Conservation (phyloP, 495 filamentous ascomycete genomes). For the Neurospora sp. region DNA sequence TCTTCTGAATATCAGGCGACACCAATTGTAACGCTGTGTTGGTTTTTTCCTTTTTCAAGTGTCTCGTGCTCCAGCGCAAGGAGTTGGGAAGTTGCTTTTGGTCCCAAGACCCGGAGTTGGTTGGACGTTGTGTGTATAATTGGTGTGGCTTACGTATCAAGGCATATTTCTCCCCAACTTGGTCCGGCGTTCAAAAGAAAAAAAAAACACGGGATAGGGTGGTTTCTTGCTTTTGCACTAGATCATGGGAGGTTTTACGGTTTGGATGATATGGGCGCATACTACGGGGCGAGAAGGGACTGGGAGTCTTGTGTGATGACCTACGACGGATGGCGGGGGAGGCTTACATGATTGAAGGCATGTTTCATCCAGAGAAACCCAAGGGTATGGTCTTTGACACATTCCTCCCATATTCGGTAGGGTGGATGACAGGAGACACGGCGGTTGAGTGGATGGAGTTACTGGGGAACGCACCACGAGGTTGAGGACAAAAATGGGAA, state of each 20-base stretch:
- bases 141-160: neutral
- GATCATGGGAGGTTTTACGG: neutral
- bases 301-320: neutral
- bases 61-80: slow-evolving; percentile 6
- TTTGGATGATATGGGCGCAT: neutral
- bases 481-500: neutral
- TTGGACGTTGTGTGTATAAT: neutral
- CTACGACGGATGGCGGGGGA: neutral
- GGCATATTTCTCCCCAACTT: neutral
- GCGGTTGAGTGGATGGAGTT: neutral
- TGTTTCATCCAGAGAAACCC: neutral
- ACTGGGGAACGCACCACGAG: neutral
- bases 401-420: neutral
- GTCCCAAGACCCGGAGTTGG: slow-evolving; percentile 3
- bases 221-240: neutral
- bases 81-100: slow-evolving; percentile 7
- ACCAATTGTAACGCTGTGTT: neutral
- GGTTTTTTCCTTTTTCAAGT: slow-evolving; percentile 2
- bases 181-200: slow-evolving; percentile 1
- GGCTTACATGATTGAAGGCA: neutral
- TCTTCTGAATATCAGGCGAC: neutral
- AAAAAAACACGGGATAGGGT: neutral
- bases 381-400: neutral
- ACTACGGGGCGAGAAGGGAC: neutral
- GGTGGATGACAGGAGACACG: neutral